Percentiles rank a stretch among this genome's conserved stretches.
Evolutionary conservation across 1,284 basidiomycete genomes (phyloP).

Genomic region (Cronartium ribicola): DNA sequence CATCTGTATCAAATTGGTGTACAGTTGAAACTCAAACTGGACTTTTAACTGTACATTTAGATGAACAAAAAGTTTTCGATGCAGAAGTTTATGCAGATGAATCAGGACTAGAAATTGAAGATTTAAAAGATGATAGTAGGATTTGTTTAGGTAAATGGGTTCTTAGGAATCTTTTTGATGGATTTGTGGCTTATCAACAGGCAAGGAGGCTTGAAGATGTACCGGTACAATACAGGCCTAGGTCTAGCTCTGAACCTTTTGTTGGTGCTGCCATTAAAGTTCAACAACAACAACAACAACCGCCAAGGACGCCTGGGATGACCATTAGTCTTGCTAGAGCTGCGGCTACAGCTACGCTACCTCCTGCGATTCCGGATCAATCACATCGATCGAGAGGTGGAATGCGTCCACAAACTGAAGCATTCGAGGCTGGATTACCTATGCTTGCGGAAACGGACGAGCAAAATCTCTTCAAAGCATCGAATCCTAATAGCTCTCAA

Average conservation of each 20-base stretch:
- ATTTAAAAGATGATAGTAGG: constrained; percentile 63
- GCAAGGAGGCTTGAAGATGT: constrained; percentile 50
- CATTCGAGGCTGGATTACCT: constrained; percentile 10
- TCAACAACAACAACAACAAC: constrained; percentile 38
- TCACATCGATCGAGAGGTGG: neutral
- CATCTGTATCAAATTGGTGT: constrained; percentile 77
- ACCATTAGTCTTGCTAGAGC: constrained; percentile 64
- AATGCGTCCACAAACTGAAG: neutral
- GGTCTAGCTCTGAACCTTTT: constrained; percentile 20
- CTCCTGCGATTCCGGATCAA: constrained; percentile 48
- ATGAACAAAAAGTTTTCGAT: constrained; percentile 76
- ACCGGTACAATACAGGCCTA: constrained; percentile 45
- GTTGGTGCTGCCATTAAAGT: neutral
- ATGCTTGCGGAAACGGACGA: constrained; percentile 27
- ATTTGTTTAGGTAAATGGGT: constrained; percentile 50
- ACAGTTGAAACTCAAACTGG: constrained; percentile 84
- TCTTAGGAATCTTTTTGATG: constrained; percentile 50
- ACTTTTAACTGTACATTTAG: constrained; percentile 78
- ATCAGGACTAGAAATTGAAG: constrained; percentile 43
- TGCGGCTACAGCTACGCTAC: constrained; percentile 59
- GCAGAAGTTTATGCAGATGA: constrained; percentile 94
- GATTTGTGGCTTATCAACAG: constrained; percentile 43
- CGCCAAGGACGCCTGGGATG: constrained; percentile 52
- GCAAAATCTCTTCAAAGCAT: neutral
- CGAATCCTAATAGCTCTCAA: constrained; percentile 28